A percentile compares a stretch with the other conserved stretches of the same genome.
Evolutionary conservation across 1,139 yeast genomes (phyloP).

Genomic region (Yamadazyma mexicana): DNA sequence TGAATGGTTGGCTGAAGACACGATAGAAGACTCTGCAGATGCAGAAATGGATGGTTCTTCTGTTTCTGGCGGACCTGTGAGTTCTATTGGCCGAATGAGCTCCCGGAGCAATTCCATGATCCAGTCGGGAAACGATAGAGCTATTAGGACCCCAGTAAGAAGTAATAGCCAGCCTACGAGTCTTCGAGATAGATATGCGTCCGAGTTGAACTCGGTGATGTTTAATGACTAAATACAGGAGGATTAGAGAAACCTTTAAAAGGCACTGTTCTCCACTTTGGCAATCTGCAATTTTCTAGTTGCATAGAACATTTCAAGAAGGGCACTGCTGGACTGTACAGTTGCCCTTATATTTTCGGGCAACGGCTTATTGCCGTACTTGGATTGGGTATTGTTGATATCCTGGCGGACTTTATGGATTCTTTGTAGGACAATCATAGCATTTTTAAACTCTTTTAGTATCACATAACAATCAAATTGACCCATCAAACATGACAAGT

Average conservation of each 20-base stretch:
- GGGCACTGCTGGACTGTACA: constrained; percentile 24
- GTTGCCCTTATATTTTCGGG: constrained; percentile 26
- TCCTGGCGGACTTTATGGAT: constrained; percentile 25
- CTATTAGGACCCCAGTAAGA: constrained; percentile 18
- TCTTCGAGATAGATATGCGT: constrained; percentile 32
- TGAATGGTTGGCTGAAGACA: constrained; percentile 42
- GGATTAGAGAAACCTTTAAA: too few relatives aligned
- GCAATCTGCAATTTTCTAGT: constrained; percentile 28
- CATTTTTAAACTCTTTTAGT: constrained; percentile 27
- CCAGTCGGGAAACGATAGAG: constrained; percentile 5
- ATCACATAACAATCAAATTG: constrained; percentile 57
- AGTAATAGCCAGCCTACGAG: constrained; percentile 36
- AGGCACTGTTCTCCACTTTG: constrained; percentile 3
- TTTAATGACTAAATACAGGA: constrained; percentile 5
- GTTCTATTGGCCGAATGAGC: constrained; percentile 3
- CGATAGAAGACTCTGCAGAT: not conserved
- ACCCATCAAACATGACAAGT: constrained; percentile 69
- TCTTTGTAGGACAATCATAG: constrained; percentile 26
- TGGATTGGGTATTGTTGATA: constrained; percentile 18
- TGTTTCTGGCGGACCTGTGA: not conserved
- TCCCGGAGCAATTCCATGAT: constrained; percentile 14
- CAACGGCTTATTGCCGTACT: constrained; percentile 13
- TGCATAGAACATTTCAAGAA: constrained; percentile 30
- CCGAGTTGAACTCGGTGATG: constrained; percentile 17
- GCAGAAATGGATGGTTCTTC: not conserved